These are phyloP conservation scores for Yarrowia hollandica DNA, from an alignment of 805 yeast genomes.

Conservation along the genomic window DNA sequence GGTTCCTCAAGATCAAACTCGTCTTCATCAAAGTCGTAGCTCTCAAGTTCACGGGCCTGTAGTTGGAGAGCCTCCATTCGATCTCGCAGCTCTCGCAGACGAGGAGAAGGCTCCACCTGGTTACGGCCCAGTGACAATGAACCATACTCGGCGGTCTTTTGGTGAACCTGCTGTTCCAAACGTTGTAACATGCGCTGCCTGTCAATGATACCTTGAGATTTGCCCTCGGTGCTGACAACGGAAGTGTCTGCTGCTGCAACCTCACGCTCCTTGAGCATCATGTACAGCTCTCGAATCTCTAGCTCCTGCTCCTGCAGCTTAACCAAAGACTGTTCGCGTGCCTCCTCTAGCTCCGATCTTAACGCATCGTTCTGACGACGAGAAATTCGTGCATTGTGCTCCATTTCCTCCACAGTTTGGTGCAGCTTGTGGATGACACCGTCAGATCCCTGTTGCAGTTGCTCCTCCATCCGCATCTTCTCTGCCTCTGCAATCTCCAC, in stretches of 20 bases:
- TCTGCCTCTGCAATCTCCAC: slow-evolving; percentile 61
- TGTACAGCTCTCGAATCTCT: slow-evolving; percentile 58
- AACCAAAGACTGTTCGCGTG: slow-evolving; percentile 37
- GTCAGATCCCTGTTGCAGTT: slow-evolving; percentile 72
- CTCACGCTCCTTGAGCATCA: slow-evolving; percentile 52
- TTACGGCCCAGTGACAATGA: slow-evolving; percentile 9
- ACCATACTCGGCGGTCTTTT: slow-evolving; percentile 44
- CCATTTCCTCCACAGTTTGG: slow-evolving; percentile 64
- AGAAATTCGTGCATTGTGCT: slow-evolving; percentile 56
- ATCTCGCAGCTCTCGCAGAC: slow-evolving; percentile 72
- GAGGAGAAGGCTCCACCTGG: slow-evolving; percentile 70
- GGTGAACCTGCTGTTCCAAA: slow-evolving; percentile 40
- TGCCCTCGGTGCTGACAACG: not conserved
- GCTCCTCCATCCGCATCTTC: slow-evolving; percentile 61
- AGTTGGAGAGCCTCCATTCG: slow-evolving; percentile 82
- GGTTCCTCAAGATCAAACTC: slow-evolving; percentile 52
- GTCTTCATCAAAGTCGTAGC: slow-evolving; percentile 76
- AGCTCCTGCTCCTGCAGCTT: slow-evolving; percentile 51
- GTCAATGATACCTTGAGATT: slow-evolving; percentile 38
- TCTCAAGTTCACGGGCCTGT: slow-evolving; percentile 83
- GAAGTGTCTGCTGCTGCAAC: slow-evolving; percentile 30
- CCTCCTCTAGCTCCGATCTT: slow-evolving; percentile 59
- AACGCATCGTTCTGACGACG: slow-evolving; percentile 63
- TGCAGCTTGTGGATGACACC: slow-evolving; percentile 63
- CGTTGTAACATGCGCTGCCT: slow-evolving; percentile 39